Base-by-base conservation (phyloP, 1,284 basidiomycete genomes). In the Coriolopsis trogii region DNA sequence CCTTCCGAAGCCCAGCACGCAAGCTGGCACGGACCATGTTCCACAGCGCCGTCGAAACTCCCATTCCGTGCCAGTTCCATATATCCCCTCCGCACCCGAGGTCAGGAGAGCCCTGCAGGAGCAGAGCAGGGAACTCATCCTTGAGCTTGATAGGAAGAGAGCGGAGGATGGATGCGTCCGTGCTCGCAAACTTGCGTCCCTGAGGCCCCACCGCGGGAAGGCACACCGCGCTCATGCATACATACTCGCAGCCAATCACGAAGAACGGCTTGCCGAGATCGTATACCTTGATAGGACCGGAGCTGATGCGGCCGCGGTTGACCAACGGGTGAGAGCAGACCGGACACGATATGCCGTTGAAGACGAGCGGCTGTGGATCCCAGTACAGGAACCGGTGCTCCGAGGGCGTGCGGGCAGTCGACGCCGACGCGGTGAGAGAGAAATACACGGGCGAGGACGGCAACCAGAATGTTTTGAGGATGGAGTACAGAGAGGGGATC, bases 391-490 rank as follows among this genome's bases (percentile, higher is more conserved):
- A 90, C 4, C 79, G 79, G 56, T 90, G 82, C 50, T 88, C 81
- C 3, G 84, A 83, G 5, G 83, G 82, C 0, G 79, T 83, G 30
- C 84, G 80, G 7, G 82, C 73, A 13, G 81, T 83, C 5, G 81
- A 80, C 1, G 84, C 77, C 4, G 85, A 85, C n/a, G 85, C 82
- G 6, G 87, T 88, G 30, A 89, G 73, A 0, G 83, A 80, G 60
- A 90, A 87, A 63, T 88, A 89, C 0, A 82, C 73, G 0, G 88
- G 86, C 0, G 85, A 88, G 0, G 80, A 81, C 0, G 87, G 87
- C 10, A 90, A 73, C 87, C 88, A 90, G 59, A 90, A 90, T 0
- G 88, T 89, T 65, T 85, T 87, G 36, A 89, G 72, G 52, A 86
- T 78, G 4, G 82, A 85, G 64, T 90, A 90, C 0, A 88, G 69